phyloP scores from a whole-genome alignment of 1,284 basidiomycete genomes.

The Pseudozyma thailandica region DNA sequence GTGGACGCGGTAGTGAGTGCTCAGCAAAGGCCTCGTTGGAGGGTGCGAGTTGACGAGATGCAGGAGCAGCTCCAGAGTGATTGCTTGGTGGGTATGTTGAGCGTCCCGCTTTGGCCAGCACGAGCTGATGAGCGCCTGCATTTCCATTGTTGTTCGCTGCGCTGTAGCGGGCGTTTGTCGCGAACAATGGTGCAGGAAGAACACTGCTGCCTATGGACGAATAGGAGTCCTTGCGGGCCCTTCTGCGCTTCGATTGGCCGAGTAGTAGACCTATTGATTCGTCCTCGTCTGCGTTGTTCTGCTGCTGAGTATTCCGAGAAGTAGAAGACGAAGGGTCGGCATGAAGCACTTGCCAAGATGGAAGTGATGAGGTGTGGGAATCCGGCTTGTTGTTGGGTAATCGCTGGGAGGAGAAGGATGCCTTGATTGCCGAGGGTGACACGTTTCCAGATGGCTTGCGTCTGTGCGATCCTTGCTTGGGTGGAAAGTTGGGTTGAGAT shows the following conservation, averaged over 20 bases:
- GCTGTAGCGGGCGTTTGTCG: constrained; percentile 21
- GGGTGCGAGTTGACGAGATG: constrained; percentile 27
- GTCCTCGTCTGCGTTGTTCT: constrained; percentile 33
- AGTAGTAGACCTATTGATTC: constrained; percentile 38
- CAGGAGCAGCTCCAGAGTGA: constrained; percentile 32
- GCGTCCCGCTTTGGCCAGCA: constrained; percentile 22
- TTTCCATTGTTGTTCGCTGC: constrained; percentile 13
- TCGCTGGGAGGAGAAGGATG: constrained; percentile 21
- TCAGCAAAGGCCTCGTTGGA: constrained; percentile 10
- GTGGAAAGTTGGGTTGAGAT: constrained; percentile 16
- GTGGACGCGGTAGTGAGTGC: constrained; percentile 17
- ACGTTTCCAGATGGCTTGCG: constrained; percentile 3
- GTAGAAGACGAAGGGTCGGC: constrained; percentile 12
- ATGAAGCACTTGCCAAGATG: constrained; percentile 1
- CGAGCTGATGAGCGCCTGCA: constrained; percentile 1
- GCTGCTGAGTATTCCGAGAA: constrained; percentile 6
- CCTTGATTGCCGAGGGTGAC: constrained; percentile 15
- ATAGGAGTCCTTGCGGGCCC: constrained; percentile 42
- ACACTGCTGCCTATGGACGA: constrained; percentile 53
- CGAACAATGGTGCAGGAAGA: constrained; percentile 32
- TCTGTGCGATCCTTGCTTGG: constrained; percentile 1
- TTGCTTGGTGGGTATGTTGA: constrained; percentile 43
- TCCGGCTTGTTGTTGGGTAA: background rate
- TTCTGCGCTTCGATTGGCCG: constrained; percentile 32
- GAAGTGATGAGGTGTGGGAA: constrained; percentile 7